Percentiles rank a stretch among this genome's conserved stretches.
Evolutionary conservation across 1,139 yeast species (phyloP).

Genomic region (Yamadazyma epiphylla): DNA sequence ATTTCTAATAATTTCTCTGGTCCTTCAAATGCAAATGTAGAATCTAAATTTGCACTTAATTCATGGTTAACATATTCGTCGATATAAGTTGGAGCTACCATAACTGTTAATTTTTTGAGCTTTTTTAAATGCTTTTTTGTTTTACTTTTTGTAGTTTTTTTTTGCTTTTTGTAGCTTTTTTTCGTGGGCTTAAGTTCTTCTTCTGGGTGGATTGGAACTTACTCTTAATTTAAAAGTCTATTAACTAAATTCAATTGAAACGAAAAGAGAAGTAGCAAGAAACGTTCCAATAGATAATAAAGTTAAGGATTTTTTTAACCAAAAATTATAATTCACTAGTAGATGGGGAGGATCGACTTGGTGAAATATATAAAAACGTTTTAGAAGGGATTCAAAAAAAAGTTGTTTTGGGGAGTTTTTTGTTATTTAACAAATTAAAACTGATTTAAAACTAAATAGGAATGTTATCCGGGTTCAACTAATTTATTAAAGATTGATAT

Average conservation of each 20-base stretch:
- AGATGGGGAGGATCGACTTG: slow-evolving; percentile 35
- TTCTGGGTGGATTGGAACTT: slow-evolving; percentile 41
- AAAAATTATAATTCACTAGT: slow-evolving; percentile 25
- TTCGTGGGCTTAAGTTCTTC: slow-evolving; percentile 13
- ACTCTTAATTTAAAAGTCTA: slow-evolving; percentile 27
- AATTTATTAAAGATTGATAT: slow-evolving; percentile 22
- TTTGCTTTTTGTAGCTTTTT: slow-evolving; percentile 9
- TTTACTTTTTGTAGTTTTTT: slow-evolving; percentile 2
- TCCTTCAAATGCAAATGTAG: slow-evolving; percentile 92
- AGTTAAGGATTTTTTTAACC: slow-evolving; percentile 13
- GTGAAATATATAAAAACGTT: slow-evolving; percentile 22
- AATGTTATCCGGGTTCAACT: slow-evolving; percentile 46
- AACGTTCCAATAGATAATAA: slow-evolving; percentile 37
- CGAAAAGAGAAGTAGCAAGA: slow-evolving; percentile 52
- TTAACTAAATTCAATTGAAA: slow-evolving; percentile 19
- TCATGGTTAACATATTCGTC: slow-evolving; percentile 69
- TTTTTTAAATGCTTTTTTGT: slow-evolving; percentile 10
- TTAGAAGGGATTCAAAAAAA: too few relatives aligned
- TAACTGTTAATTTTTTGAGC: slow-evolving; percentile 8
- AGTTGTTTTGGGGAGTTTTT: too few relatives aligned
- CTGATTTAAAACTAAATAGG: too few relatives aligned
- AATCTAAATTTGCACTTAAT: slow-evolving; percentile 75
- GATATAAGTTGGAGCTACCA: slow-evolving; percentile 44
- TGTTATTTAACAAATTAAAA: too few relatives aligned
- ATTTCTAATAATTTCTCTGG: slow-evolving; percentile 92